Conservation (phyloP, 768 basidiomycete species). For the Pisolithus marmoratus region DNA sequence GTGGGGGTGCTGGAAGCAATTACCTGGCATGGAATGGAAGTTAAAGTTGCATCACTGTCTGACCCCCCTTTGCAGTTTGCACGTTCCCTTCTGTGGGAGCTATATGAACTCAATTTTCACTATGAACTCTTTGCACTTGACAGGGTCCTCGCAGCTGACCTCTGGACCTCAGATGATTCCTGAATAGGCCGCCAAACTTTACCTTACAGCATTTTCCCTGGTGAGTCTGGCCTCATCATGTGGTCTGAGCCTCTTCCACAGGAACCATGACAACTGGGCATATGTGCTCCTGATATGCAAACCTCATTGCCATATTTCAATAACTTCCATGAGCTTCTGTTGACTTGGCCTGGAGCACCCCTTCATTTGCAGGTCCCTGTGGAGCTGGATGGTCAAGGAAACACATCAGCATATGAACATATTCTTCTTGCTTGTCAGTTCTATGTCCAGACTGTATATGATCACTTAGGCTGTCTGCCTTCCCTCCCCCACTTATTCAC, state of each 20-base stretch:
- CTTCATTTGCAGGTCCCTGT: background rate
- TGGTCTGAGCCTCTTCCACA: background rate
- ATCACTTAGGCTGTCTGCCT: no score
- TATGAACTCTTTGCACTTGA: constrained; percentile 16
- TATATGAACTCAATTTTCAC: no score
- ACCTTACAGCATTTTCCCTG: constrained; percentile 2
- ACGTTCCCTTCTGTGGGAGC: constrained; percentile 13
- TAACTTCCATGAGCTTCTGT: background rate
- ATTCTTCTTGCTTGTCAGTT: no score
- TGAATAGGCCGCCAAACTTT: background rate
- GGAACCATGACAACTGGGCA: background rate
- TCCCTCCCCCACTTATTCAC: no score
- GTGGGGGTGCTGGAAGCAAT: background rate
- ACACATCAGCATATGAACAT: background rate
- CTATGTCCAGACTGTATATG: no score
- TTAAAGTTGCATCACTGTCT: background rate
- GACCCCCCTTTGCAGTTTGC: background rate
- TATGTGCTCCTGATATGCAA: background rate
- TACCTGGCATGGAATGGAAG: background rate
- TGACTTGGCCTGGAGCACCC: background rate
- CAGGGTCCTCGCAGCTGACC: background rate
- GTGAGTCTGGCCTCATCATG: background rate
- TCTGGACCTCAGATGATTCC: background rate
- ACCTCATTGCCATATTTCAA: background rate
- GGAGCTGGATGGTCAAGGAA: background rate